A percentile compares a stretch with the other conserved stretches of the same genome.
These are phyloP conservation scores for Pseudogymnoascus sp. DNA, from an alignment of 2,329 filamentous ascomycete species.

Conservation along the genomic window DNA sequence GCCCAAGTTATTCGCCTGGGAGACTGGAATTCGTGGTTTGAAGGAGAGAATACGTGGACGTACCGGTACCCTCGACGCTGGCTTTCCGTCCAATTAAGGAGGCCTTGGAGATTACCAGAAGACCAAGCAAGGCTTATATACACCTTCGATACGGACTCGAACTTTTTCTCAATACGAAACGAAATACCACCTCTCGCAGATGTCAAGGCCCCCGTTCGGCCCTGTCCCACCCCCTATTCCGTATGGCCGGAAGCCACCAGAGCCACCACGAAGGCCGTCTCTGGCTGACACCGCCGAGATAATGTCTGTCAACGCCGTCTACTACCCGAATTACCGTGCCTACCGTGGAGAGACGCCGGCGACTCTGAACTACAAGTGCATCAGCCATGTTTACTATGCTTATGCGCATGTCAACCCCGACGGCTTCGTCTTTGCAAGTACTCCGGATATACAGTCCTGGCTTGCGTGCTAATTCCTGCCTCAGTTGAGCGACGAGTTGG, in stretches of 20 bases:
- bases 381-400: slow-evolving; percentile 77
- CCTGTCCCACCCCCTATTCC: slow-evolving; percentile 23
- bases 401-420: slow-evolving; percentile 68
- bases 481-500: slow-evolving; percentile 73
- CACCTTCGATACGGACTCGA: not conserved
- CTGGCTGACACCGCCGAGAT: slow-evolving; percentile 34
- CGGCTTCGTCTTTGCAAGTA: slow-evolving; percentile 66
- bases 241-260: slow-evolving; percentile 21
- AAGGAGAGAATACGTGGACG: not conserved
- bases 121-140: slow-evolving; percentile 4
- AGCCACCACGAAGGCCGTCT: slow-evolving; percentile 23
- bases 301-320: slow-evolving; percentile 67
- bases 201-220: slow-evolving; percentile 21
- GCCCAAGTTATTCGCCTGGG: slow-evolving; percentile 7
- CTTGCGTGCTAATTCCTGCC: slow-evolving; percentile 14
- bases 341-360: slow-evolving; percentile 68
- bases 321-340: slow-evolving; percentile 74
- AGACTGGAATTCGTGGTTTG: slow-evolving; percentile 2
- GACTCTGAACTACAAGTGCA: slow-evolving; percentile 64
- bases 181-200: slow-evolving; percentile 12
- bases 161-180: not conserved
- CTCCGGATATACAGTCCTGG: not conserved
- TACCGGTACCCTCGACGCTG: not conserved
- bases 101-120: not conserved
- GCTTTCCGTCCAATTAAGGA: not conserved